Conservation (phyloP, 345 rosid genomes). For the Rubroshorea leprosula region DNA sequence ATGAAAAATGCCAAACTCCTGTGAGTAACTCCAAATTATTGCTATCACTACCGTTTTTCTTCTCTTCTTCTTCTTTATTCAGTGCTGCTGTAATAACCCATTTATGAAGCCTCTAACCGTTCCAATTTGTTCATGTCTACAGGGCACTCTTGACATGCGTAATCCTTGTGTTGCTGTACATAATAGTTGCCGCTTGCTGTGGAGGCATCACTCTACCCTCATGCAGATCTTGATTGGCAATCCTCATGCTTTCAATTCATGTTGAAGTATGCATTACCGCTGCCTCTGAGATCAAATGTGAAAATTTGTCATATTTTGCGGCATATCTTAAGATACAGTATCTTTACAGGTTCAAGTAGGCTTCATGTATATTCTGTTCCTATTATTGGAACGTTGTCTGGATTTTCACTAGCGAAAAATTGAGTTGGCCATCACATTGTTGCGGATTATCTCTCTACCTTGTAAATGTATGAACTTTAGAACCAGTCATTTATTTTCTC, state of each 20-base stretch:
- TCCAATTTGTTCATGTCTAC: slow-evolving; percentile 29
- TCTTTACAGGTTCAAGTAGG: not conserved
- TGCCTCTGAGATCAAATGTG: slow-evolving; percentile 5
- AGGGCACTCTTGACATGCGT: slow-evolving; percentile 80
- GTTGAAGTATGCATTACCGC: slow-evolving; percentile 18
- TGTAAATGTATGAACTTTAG: slow-evolving; percentile 17
- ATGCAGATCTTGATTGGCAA: slow-evolving; percentile 70
- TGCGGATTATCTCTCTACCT: not conserved
- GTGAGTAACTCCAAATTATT: slow-evolving; percentile 36
- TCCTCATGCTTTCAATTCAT: no score
- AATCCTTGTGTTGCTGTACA: slow-evolving; percentile 73
- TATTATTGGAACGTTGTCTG: not conserved
- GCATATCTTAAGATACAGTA: slow-evolving; percentile 6
- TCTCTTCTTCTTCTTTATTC: no score
- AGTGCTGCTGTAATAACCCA: not conserved
- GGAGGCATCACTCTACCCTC: slow-evolving; percentile 87
- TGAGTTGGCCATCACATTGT: slow-evolving; percentile 12
- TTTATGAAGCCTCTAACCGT: not conserved
- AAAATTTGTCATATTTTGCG: slow-evolving; percentile 4
- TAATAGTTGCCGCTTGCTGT: slow-evolving; percentile 82
- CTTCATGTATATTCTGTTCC: not conserved
- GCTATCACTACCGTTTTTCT: not conserved
- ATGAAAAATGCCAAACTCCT: slow-evolving; percentile 91
- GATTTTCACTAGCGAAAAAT: slow-evolving; percentile 6
- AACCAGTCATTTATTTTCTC: not conserved